Conservation (phyloP, 1,284 basidiomycete species). For the Sporisorium sorghi region DNA sequence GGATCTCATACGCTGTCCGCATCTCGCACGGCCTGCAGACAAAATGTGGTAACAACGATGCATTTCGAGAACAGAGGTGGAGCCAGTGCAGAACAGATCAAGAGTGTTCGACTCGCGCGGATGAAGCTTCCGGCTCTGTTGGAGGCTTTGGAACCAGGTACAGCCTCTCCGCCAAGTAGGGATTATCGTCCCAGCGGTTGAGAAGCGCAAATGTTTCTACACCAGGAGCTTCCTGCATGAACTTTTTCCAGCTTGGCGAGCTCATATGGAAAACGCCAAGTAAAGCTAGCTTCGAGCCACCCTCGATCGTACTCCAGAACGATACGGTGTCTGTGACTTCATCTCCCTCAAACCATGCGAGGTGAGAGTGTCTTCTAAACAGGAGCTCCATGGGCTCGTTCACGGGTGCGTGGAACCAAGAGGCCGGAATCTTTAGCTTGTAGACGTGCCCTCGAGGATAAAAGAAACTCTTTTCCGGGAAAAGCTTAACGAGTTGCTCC, state of each 20-base stretch:
- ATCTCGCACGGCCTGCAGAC: not conserved
- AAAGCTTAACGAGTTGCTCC: not conserved
- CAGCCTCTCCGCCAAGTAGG: not conserved
- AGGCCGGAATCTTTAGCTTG: not conserved
- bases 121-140: not conserved
- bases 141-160: not conserved
- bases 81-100: not conserved
- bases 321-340: not conserved
- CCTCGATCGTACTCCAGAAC: not conserved
- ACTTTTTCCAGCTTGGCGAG: not conserved
- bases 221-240: not conserved
- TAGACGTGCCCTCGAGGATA: not conserved
- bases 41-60: not conserved
- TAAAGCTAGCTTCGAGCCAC: not conserved
- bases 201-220: not conserved
- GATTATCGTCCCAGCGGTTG: not conserved
- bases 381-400: not conserved
- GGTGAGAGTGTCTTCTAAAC: not conserved
- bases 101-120: not conserved
- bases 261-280: slow-evolving; percentile 2
- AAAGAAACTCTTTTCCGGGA: not conserved
- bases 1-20: too few relatives aligned
- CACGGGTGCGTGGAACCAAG: not conserved
- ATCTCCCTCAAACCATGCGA: not conserved
- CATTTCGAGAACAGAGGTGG: not conserved